Conservation (phyloP, 371 early-diverging fungal genomes). For the Fennellomyces sp. region DNA sequence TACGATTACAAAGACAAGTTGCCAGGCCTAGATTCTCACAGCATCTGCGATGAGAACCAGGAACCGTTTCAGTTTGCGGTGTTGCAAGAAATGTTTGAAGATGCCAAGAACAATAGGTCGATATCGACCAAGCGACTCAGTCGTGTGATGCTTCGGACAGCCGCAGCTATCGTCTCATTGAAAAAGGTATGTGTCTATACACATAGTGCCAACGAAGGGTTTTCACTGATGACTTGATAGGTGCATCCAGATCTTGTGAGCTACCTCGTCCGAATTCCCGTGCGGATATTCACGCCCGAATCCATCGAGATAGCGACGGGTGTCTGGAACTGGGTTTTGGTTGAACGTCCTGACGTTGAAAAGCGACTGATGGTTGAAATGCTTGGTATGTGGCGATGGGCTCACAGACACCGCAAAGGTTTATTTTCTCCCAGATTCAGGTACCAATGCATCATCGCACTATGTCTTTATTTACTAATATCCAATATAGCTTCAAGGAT, state of each 20-base stretch:
- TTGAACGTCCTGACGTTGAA: conserved; percentile 75
- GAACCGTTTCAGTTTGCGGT: conserved; percentile 37
- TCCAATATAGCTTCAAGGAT: conserved; percentile 53
- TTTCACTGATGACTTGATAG: no score
- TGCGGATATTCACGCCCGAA: conserved; percentile 76
- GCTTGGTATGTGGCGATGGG: conserved; percentile 82
- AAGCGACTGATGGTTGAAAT: conserved; percentile 82
- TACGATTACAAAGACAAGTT: conserved; percentile 2
- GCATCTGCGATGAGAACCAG: conserved; percentile 25
- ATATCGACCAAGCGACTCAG: conserved; percentile 49
- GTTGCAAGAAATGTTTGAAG: conserved; percentile 36
- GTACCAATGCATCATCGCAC: background rate
- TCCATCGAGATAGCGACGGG: conserved; percentile 78
- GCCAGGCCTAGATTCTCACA: conserved; percentile 2
- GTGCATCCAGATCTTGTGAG: conserved; percentile 50
- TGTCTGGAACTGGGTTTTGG: conserved; percentile 91
- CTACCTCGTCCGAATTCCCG: conserved; percentile 85
- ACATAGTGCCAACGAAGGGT: no score
- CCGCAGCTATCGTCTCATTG: conserved; percentile 25
- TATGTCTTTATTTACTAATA: background rate
- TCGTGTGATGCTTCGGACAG: conserved; percentile 51
- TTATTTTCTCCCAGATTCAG: background rate
- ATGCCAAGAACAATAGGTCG: conserved; percentile 41
- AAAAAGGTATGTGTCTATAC: background rate
- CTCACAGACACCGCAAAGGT: conserved; percentile 77